phyloP scores from a whole-genome alignment of 1,139 yeast genomes.

The Sugiyamaella sp. region DNA sequence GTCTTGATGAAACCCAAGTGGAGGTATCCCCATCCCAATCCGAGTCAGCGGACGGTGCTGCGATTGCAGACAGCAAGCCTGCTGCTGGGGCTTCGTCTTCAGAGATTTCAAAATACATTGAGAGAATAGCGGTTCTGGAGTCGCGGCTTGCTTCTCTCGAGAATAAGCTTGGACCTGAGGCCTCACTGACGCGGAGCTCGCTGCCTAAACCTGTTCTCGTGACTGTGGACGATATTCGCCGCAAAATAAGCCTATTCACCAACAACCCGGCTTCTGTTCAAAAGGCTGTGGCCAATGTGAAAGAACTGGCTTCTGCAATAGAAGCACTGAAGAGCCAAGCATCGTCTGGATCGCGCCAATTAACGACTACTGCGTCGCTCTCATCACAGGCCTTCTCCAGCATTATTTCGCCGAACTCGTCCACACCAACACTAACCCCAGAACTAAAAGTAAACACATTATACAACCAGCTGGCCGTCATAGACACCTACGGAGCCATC shows the following conservation, averaged over 20 bases:
- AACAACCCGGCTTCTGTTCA: slow-evolving; percentile 24
- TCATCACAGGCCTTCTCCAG: background rate
- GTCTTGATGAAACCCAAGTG: background rate
- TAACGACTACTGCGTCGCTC: background rate
- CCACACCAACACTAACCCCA: background rate
- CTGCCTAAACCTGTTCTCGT: slow-evolving; percentile 19
- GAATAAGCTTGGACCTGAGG: slow-evolving; percentile 19
- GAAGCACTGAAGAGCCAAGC: slow-evolving; percentile 13
- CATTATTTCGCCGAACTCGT: background rate
- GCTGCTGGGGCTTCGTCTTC: background rate
- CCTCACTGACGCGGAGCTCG: background rate
- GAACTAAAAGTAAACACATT: slow-evolving; percentile 33
- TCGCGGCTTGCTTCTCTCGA: slow-evolving; percentile 27
- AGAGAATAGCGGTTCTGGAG: slow-evolving; percentile 25
- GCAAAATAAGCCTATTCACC: slow-evolving; percentile 28
- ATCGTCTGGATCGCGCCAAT: background rate
- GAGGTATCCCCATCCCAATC: no score
- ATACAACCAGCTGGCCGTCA: slow-evolving; percentile 44
- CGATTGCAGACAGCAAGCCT: background rate
- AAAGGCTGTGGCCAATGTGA: slow-evolving; percentile 22
- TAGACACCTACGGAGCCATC: slow-evolving; percentile 43
- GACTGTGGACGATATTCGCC: slow-evolving; percentile 22
- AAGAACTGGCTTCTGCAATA: slow-evolving; percentile 19
- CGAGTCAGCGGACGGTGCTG: no score
- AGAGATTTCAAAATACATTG: slow-evolving; percentile 12